Base-by-base conservation (phyloP, 768 basidiomycete species). In the Saitozyma sp. region DNA sequence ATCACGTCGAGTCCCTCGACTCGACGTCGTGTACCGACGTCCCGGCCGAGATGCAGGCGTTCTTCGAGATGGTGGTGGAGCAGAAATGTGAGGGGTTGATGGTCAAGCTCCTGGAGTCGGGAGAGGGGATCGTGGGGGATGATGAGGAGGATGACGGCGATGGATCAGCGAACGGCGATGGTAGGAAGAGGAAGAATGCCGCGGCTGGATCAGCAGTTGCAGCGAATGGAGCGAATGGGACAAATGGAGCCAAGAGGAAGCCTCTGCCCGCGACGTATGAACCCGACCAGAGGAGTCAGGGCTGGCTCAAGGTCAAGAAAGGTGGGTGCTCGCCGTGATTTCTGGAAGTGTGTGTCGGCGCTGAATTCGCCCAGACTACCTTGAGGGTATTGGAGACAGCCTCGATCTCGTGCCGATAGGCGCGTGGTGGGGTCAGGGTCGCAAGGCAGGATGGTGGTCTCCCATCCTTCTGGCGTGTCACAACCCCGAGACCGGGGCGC, bases 301-400 rank as follows among this genome's bases (percentile, higher is more conserved):
- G 89, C 2, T 95, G 93, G 93, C 76, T 94, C 59, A 93, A 94
- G 76, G 81, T 95, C 50, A 96, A 96, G 80, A 92, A 91, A 73
- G 74, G 71, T 70, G 54, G 29, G 59, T 51, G 50, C 39, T 54
- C 56, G 13, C 16, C 14, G 3, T 55, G 51, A 56, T 11, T 11
- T 19, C 17, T 14, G 20, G 38, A 50, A n/a, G 13, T 16, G 48
- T 19, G 29, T 9, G 43, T 20, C 10, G 2, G 40, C 37, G 20
- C 58, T 59, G 53, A 64, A 42, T 9, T 13, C 13, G 14, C 10
- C 19, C 42, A 76, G 93, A 95, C 76, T 96, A 94, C 75, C 87
- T 93, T 19, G 84, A 84, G 37, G 88, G 87, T 3, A 78, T 91
- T 43, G 88, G 88, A n/a, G 89, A 92, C 74, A 66, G 84, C 86